Evolutionary conservation across 2,329 filamentous ascomycete genomes (phyloP).

Genomic region (Colletotrichum liaoningense): DNA sequence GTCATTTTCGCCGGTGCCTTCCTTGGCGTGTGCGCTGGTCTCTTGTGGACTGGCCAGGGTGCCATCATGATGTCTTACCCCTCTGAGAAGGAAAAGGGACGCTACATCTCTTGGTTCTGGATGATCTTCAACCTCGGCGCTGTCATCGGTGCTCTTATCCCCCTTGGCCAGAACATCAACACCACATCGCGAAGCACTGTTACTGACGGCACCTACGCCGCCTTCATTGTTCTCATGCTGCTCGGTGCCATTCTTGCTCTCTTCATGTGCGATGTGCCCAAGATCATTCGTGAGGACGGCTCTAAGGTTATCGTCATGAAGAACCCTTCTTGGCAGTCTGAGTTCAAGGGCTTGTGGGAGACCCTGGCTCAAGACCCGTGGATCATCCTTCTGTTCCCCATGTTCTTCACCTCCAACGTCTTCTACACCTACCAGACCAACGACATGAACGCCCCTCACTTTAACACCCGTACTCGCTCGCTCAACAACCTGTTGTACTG

Average conservation of each 20-base stretch:
- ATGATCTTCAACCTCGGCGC: slow-evolving; percentile 94
- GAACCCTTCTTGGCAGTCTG: slow-evolving; percentile 86
- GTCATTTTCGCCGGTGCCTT: slow-evolving; percentile 81
- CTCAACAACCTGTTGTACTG: slow-evolving; percentile 86
- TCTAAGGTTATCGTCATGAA: slow-evolving; percentile 88
- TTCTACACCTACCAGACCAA: slow-evolving; percentile 84
- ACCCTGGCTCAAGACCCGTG: slow-evolving; percentile 78
- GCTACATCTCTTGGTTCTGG: slow-evolving; percentile 93
- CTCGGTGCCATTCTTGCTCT: slow-evolving; percentile 77
- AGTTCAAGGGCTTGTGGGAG: slow-evolving; percentile 80
- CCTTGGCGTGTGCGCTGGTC: slow-evolving; percentile 81
- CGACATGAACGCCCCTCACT: slow-evolving; percentile 75
- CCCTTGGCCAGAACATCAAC: slow-evolving; percentile 79
- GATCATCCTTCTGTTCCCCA: slow-evolving; percentile 81
- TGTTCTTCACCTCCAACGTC: slow-evolving; percentile 87
- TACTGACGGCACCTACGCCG: slow-evolving; percentile 86
- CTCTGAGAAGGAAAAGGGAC: slow-evolving; percentile 82
- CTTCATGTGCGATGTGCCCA: slow-evolving; percentile 76
- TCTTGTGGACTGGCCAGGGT: slow-evolving; percentile 86
- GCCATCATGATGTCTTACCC: slow-evolving; percentile 94
- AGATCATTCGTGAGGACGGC: slow-evolving; percentile 81
- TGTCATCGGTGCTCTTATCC: slow-evolving; percentile 84
- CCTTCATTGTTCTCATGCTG: slow-evolving; percentile 86
- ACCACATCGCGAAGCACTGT: slow-evolving; percentile 60
- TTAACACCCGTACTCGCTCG: slow-evolving; percentile 80